A percentile compares a stretch with the other conserved stretches of the same genome.
Conservation (phyloP, 495 filamentous ascomycete species). For the Talaromyces trachyspermus region DNA sequence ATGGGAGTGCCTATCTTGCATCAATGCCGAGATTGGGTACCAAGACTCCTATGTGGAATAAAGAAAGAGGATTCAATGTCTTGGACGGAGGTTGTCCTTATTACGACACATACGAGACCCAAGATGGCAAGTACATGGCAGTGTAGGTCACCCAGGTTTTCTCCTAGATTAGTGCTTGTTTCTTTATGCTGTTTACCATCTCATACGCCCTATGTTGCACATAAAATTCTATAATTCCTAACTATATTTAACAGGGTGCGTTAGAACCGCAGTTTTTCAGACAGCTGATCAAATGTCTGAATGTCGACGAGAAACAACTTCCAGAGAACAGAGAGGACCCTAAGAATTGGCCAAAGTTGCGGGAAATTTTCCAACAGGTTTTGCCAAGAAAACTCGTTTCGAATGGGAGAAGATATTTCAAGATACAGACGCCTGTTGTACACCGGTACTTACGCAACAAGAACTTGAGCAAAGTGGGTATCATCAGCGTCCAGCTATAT, state of each 20-base stretch:
- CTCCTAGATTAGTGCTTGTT: not conserved
- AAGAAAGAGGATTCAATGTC: conserved; percentile 55
- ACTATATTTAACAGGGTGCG: not conserved
- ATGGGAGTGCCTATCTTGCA: conserved; percentile 60
- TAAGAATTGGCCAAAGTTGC: conserved; percentile 50
- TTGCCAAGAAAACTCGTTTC: conserved; percentile 53
- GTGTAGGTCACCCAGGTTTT: conserved; percentile 26
- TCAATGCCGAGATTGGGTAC: conserved; percentile 53
- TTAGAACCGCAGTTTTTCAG: conserved; percentile 2
- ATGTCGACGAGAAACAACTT: conserved; percentile 28
- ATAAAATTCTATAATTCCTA: conserved; percentile 1
- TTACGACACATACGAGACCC: conserved; percentile 64
- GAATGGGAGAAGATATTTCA: conserved; percentile 76
- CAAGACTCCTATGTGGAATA: conserved; percentile 45
- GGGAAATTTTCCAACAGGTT: conserved; percentile 46
- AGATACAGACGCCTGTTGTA: conserved; percentile 75
- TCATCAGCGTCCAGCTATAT: conserved; percentile 61
- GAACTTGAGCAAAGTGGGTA: conserved; percentile 56
- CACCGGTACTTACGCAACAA: conserved; percentile 60
- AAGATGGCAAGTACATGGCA: conserved; percentile 63
- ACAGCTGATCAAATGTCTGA: conserved; percentile 48
- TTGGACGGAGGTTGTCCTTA: conserved; percentile 68
- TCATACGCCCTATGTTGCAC: not conserved
- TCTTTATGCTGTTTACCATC: not conserved
- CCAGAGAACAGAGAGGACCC: conserved; percentile 30